Evolutionary conservation across 2,329 filamentous ascomycete genomes (phyloP).

Genomic region (Magnaporthiopsis rhizophila): DNA sequence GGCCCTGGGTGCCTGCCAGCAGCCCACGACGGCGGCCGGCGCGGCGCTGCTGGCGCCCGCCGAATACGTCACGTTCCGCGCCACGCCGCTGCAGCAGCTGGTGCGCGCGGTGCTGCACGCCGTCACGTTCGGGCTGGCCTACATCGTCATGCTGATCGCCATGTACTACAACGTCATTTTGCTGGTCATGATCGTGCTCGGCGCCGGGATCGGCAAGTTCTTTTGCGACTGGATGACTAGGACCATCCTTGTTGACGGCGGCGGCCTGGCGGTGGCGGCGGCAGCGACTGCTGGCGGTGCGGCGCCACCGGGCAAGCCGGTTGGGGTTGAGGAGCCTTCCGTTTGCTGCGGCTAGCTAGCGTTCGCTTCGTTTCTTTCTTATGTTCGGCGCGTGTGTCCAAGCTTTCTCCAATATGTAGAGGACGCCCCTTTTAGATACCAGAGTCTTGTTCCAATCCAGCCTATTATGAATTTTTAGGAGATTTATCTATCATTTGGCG

Average conservation of each 20-base stretch:
- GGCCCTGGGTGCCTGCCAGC: constrained; percentile 12
- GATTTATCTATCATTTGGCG: not conserved
- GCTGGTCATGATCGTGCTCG: constrained; percentile 36
- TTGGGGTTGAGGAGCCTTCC: constrained; percentile 35
- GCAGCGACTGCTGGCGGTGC: not conserved
- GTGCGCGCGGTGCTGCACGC: constrained; percentile 31
- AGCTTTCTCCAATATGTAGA: not conserved
- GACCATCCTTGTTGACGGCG: constrained; percentile 27
- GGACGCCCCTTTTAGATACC: not conserved
- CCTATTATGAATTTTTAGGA: not conserved
- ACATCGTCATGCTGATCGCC: constrained; percentile 35
- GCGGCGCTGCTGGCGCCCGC: constrained; percentile 13
- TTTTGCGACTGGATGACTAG: constrained; percentile 44
- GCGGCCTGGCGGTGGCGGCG: constrained; percentile 11
- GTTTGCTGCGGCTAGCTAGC: constrained; percentile 34
- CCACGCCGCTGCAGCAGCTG: constrained; percentile 31
- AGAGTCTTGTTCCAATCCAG: not conserved
- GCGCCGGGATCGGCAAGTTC: constrained; percentile 44
- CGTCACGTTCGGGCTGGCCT: constrained; percentile 32
- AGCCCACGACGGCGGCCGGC: constrained; percentile 9
- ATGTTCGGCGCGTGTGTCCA: not conserved
- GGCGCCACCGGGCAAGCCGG: constrained; percentile 15
- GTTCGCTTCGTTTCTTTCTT: not conserved
- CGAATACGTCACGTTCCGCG: constrained; percentile 25
- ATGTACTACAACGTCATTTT: constrained; percentile 40